These are phyloP conservation scores for Ophidiomyces ophidiicola DNA, from an alignment of 2,329 filamentous ascomycete species.

Conservation along the genomic window DNA sequence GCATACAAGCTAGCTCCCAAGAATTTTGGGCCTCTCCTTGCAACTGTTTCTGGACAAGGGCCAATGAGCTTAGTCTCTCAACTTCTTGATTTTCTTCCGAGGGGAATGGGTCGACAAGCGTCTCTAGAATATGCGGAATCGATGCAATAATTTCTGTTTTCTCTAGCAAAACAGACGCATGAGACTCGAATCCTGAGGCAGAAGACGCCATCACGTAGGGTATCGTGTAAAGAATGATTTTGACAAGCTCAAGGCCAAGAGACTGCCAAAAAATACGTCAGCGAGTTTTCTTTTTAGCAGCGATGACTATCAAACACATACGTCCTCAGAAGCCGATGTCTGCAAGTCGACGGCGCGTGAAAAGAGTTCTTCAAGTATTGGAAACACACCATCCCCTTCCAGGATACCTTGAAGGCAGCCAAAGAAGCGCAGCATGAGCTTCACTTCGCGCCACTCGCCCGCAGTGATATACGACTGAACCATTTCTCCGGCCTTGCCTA, in stretches of 20 bases:
- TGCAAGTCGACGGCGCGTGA: conserved; percentile 82
- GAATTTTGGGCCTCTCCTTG: conserved; percentile 59
- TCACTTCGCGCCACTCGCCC: conserved; percentile 81
- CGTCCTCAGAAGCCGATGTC: conserved; percentile 84
- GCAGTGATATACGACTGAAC: conserved; percentile 55
- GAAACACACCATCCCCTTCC: conserved; percentile 73
- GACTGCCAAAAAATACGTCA: conserved; percentile 31
- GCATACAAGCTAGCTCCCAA: conserved; percentile 60
- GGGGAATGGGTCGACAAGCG: conserved; percentile 74
- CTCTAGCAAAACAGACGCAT: conserved; percentile 67
- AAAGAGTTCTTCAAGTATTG: conserved; percentile 80
- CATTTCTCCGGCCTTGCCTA: conserved; percentile 49
- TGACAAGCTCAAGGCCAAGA: conserved; percentile 72
- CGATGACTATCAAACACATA: conserved; percentile 36
- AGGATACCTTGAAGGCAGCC: conserved; percentile 72
- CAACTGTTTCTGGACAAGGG: conserved; percentile 73
- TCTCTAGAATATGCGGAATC: conserved; percentile 72
- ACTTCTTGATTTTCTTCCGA: conserved; percentile 41
- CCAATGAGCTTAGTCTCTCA: conserved; percentile 58
- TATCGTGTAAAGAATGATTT: conserved; percentile 88
- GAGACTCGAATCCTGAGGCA: conserved; percentile 56
- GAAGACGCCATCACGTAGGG: conserved; percentile 75
- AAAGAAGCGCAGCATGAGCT: conserved; percentile 78
- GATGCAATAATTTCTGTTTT: conserved; percentile 92
- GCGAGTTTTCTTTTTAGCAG: background rate